A percentile compares a stretch with the other conserved stretches of the same genome.
Conservation (phyloP, 768 basidiomycete genomes). For the Rhizopogon rudus region DNA sequence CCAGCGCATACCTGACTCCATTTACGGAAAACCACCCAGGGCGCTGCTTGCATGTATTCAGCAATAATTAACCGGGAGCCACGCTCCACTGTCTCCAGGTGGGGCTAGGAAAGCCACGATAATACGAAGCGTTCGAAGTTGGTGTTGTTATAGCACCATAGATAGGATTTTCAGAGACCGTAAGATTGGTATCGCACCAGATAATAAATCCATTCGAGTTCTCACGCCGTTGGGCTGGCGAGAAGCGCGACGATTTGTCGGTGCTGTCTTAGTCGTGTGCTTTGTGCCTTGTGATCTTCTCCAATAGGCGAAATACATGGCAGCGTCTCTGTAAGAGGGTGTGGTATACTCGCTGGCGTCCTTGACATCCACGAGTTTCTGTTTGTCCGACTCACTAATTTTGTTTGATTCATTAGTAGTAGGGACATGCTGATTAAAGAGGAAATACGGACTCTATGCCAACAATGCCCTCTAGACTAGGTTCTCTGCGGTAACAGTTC, state of each 20-base stretch:
- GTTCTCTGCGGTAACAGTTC: slow-evolving; percentile 95
- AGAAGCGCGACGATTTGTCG: not conserved
- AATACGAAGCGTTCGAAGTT: slow-evolving; percentile 25
- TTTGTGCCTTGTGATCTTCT: slow-evolving; percentile 7
- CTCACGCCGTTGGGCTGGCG: not conserved
- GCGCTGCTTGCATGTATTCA: slow-evolving; percentile 81
- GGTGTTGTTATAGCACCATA: slow-evolving; percentile 24
- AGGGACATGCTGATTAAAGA: not conserved
- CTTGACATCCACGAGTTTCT: slow-evolving; percentile 73
- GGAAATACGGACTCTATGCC: slow-evolving; percentile 74
- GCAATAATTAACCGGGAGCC: slow-evolving; percentile 59
- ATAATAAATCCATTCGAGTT: too few species aligned
- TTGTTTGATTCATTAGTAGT: not conserved
- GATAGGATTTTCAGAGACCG: slow-evolving; percentile 22
- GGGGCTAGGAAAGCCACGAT: slow-evolving; percentile 45
- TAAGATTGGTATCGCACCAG: slow-evolving; percentile 16
- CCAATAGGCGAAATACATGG: slow-evolving; percentile 36
- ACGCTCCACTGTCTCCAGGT: slow-evolving; percentile 15
- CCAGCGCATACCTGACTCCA: slow-evolving; percentile 60
- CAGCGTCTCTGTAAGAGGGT: slow-evolving; percentile 17
- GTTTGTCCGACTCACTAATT: slow-evolving; percentile 50
- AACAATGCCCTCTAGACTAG: slow-evolving; percentile 91
- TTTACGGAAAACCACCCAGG: slow-evolving; percentile 61
- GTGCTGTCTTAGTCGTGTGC: not conserved
- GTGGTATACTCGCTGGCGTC: slow-evolving; percentile 75